A percentile compares a stretch with the other conserved stretches of the same genome.
phyloP scores from a whole-genome alignment of 768 basidiomycete genomes.

The Suillus luteus region DNA sequence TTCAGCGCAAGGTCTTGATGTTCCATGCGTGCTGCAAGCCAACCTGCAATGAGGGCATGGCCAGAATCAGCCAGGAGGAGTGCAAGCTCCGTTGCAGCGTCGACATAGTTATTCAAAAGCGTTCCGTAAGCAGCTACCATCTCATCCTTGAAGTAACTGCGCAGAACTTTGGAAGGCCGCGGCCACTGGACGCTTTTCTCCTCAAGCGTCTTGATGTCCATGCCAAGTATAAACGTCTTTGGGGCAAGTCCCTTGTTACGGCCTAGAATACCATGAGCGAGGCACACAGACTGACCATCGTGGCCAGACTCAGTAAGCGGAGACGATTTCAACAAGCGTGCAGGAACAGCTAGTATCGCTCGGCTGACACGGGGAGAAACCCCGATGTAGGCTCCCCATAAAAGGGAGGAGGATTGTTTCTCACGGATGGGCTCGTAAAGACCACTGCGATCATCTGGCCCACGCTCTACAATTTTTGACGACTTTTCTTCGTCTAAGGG shows the following conservation, averaged over 20 bases:
- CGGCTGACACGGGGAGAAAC: conserved; percentile 7
- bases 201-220: background rate
- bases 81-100: conserved; percentile 2
- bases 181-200: conserved; percentile 6
- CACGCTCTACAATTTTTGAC: background rate
- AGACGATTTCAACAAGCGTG: background rate
- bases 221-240: background rate
- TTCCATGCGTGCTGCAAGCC: conserved; percentile 4
- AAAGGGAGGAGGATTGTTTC: background rate
- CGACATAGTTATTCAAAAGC: background rate
- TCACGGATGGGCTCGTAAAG: background rate
- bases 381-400: background rate
- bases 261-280: conserved; percentile 3
- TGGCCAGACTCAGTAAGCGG: conserved; percentile 1
- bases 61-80: conserved; percentile 3
- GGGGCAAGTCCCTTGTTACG: conserved; percentile 2
- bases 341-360: background rate
- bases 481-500: background rate
- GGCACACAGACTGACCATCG: background rate
- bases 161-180: conserved; percentile 5
- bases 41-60: background rate
- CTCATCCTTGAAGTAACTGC: background rate
- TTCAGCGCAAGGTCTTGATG: conserved; percentile 5
- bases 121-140: background rate
- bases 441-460: background rate